These are phyloP conservation scores for Volvox carteri DNA, from an alignment of 163 green algal species.

Conservation along the genomic window DNA sequence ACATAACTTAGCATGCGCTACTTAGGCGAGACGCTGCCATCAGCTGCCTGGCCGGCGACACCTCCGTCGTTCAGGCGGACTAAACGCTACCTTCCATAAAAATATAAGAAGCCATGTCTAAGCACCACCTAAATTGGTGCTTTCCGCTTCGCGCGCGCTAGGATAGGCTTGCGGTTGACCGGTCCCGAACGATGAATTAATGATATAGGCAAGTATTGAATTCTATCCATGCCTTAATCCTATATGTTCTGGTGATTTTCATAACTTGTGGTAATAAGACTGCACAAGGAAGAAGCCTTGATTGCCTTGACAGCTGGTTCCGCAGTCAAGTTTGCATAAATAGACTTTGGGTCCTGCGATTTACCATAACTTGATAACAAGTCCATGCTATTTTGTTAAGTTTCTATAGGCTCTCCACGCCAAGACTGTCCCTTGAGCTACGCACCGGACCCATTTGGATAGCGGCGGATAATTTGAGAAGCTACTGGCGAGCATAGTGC, in stretches of 20 bases:
- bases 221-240: not conserved
- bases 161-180: not conserved
- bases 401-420: too few species aligned
- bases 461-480: too few species aligned
- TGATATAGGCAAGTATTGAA: not conserved
- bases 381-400: too few species aligned
- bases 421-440: too few species aligned
- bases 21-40: not conserved
- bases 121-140: not conserved
- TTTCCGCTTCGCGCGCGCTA: not conserved
- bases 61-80: not conserved
- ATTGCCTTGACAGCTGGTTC: conserved; percentile 9
- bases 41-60: not conserved
- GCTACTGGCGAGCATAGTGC: too few species aligned
- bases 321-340: not conserved
- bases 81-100: not conserved
- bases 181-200: not conserved
- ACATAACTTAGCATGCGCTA: not conserved
- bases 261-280: not conserved
- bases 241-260: not conserved
- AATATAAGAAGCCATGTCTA: not conserved
- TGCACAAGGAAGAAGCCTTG: not conserved
- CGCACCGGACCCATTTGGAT: too few species aligned
- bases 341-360: too few species aligned
- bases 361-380: not conserved